These are phyloP conservation scores for Taiwanofungus camphoratus DNA, from an alignment of 1,284 basidiomycete genomes.

Conservation along the genomic window DNA sequence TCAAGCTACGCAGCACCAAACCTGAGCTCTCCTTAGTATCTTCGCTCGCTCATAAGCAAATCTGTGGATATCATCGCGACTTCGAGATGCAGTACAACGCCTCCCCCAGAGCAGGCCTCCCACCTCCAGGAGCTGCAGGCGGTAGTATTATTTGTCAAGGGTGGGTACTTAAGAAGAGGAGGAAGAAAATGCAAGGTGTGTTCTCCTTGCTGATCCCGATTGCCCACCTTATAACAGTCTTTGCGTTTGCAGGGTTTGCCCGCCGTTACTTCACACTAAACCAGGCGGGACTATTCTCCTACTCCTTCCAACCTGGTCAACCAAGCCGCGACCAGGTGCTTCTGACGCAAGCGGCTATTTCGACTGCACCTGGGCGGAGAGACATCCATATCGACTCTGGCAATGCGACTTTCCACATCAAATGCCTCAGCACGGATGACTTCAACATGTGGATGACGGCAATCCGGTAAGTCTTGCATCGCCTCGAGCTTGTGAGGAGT, in stretches of 20 bases:
- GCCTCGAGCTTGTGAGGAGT: not conserved
- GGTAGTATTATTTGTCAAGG: constrained; percentile 48
- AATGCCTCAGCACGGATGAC: constrained; percentile 64
- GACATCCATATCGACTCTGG: constrained; percentile 77
- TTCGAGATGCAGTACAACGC: constrained; percentile 14
- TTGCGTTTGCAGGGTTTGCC: constrained; percentile 58
- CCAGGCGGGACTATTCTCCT: constrained; percentile 64
- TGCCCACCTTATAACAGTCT: not conserved
- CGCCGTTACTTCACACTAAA: constrained; percentile 71
- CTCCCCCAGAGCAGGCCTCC: constrained; percentile 7
- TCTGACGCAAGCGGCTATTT: constrained; percentile 67
- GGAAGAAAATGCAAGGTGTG: constrained; percentile 80
- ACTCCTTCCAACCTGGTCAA: constrained; percentile 68
- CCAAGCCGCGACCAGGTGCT: constrained; percentile 65
- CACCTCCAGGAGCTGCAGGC: constrained; percentile 5
- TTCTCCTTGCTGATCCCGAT: constrained; percentile 5
- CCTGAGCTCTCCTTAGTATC: too few relatives aligned
- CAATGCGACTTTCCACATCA: constrained; percentile 74
- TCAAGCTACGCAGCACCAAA: too few relatives aligned
- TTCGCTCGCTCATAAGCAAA: too few relatives aligned
- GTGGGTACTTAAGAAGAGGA: constrained; percentile 78
- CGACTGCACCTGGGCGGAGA: constrained; percentile 59
- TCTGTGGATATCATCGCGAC: too few relatives aligned
- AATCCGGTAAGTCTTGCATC: constrained; percentile 46
- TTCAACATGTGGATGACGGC: constrained; percentile 71